A percentile compares a stretch with the other conserved stretches of the same genome.
phyloP scores from a whole-genome alignment of 2,329 filamentous ascomycete species.

The Talaromyces piceae region DNA sequence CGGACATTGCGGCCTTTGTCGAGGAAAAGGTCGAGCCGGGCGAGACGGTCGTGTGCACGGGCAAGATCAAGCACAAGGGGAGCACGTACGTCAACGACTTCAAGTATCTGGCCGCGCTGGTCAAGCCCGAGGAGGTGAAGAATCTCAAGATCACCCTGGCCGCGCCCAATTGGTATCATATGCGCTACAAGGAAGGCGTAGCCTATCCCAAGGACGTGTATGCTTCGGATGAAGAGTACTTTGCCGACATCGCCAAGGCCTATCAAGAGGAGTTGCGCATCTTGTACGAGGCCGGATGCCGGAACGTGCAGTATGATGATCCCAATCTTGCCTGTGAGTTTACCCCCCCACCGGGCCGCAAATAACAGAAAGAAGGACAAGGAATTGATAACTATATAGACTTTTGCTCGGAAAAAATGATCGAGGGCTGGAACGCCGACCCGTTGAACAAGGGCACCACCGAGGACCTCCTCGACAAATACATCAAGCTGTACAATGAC shows the following conservation, averaged over 20 bases:
- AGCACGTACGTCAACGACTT: slow-evolving; percentile 53
- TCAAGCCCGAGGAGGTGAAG: slow-evolving; percentile 54
- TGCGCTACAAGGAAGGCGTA: slow-evolving; percentile 50
- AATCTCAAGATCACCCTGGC: slow-evolving; percentile 63
- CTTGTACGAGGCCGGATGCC: slow-evolving; percentile 55
- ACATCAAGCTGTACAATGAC: slow-evolving; percentile 71
- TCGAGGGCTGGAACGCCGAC: slow-evolving; percentile 62
- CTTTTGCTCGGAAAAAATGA: slow-evolving; percentile 67
- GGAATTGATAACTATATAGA: too few relatives aligned
- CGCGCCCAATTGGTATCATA: slow-evolving; percentile 63
- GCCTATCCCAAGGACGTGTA: slow-evolving; percentile 54
- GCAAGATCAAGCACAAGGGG: slow-evolving; percentile 52
- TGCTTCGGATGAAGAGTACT: slow-evolving; percentile 53
- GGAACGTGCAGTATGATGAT: slow-evolving; percentile 63
- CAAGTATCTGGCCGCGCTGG: slow-evolving; percentile 51
- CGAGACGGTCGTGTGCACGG: slow-evolving; percentile 49
- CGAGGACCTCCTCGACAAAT: slow-evolving; percentile 65
- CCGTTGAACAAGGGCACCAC: slow-evolving; percentile 59
- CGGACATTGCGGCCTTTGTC: slow-evolving; percentile 56
- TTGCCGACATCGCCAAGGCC: slow-evolving; percentile 57
- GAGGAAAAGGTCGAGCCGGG: slow-evolving; percentile 51
- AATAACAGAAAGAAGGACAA: too few relatives aligned
- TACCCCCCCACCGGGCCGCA: too few relatives aligned
- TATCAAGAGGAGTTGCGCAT: slow-evolving; percentile 57
- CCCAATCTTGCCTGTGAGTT: slow-evolving; percentile 58